Percentiles rank a stretch among this genome's conserved stretches.
Evolutionary conservation across 345 rosid species (phyloP).

Genomic region (Euphorbia lathyris): DNA sequence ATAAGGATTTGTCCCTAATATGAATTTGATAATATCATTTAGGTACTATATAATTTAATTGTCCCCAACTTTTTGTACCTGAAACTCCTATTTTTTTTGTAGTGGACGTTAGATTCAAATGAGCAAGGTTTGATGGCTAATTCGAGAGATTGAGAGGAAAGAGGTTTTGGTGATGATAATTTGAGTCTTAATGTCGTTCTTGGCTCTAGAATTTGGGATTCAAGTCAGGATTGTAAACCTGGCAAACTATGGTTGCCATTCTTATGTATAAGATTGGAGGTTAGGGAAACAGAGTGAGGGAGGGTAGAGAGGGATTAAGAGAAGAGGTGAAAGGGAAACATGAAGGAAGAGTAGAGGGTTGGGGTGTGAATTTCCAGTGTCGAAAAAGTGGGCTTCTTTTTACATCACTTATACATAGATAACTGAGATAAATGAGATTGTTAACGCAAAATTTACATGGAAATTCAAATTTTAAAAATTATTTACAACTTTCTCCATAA

Average conservation of each 20-base stretch:
- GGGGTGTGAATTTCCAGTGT: constrained; percentile 51
- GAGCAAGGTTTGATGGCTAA: constrained; percentile 36
- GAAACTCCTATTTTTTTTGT: too few species aligned
- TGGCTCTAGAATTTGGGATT: constrained; percentile 55
- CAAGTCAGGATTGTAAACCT: constrained; percentile 53
- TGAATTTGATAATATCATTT: too few species aligned
- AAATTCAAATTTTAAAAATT: too few species aligned
- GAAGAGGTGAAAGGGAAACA: constrained; percentile 14
- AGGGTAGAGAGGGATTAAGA: neutral
- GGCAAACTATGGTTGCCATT: constrained; percentile 74
- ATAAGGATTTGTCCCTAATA: too few species aligned
- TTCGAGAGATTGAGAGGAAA: constrained; percentile 36
- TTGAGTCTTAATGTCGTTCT: constrained; percentile 53
- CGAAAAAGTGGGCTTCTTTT: constrained; percentile 30
- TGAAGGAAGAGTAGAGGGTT: constrained; percentile 25
- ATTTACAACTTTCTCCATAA: too few species aligned
- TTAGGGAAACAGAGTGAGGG: constrained; percentile 17
- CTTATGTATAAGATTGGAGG: too few species aligned
- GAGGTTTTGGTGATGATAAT: constrained; percentile 46
- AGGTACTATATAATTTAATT: too few species aligned
- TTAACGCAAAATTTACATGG: too few species aligned
- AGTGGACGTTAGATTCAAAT: constrained; percentile 27
- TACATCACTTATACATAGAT: constrained; percentile 47
- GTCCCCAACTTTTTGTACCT: too few species aligned
- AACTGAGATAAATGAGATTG: too few species aligned